Evolutionary conservation across 345 rosid genomes (phyloP), one percentile per base, ranked within the genome.

Genomic region (Syzygium aromaticum): DNA sequence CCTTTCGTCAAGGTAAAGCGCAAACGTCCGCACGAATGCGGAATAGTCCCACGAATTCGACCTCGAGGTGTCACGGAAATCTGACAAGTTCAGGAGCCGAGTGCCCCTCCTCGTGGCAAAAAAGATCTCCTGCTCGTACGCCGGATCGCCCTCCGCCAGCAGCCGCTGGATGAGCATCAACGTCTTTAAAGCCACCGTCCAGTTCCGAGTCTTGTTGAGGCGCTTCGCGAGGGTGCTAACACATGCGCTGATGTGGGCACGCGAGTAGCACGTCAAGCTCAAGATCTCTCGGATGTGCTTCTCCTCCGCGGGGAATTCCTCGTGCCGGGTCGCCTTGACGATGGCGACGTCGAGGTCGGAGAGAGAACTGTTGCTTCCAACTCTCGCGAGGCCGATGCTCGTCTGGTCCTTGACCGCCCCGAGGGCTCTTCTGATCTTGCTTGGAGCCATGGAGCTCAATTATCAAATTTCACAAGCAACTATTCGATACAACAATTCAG

Each of bases 271-370:
- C 0, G 99, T 95, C 86, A 96, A 59, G 91, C 87, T 95, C 52
- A 97, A 88, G 90, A 97, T 96, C 91, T 97, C 98, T 14, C 98
- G 94, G 23, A 96, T 88, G 88, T 97, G 93, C 89, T 94, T 95
- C 92, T 96, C 98, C 52, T 88, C 94, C 1, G 99, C 94, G 3
- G 95, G 99, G 67, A 95, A 97, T 22, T 96, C 98, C 90, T 97
- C 99, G 92, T 97, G 99, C 87, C 99, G 94, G 2, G 98, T 97
- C 27, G 99, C 99, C 86, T 96, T 97, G 51, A 97, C 99, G 23
- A 97, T 93, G 59, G 99, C 98, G 4, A 97, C 99, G 38, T 97
- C 99, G 17, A 97, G 96, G 91, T 97, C 99, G 85, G 99, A 96
- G 77, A 98, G 95, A 88, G 94, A 73, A 91, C 94, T 95, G 93